These are phyloP conservation scores for Solanum peruvianum DNA, from an alignment of 257 asterid genomes.

Conservation along the genomic window DNA sequence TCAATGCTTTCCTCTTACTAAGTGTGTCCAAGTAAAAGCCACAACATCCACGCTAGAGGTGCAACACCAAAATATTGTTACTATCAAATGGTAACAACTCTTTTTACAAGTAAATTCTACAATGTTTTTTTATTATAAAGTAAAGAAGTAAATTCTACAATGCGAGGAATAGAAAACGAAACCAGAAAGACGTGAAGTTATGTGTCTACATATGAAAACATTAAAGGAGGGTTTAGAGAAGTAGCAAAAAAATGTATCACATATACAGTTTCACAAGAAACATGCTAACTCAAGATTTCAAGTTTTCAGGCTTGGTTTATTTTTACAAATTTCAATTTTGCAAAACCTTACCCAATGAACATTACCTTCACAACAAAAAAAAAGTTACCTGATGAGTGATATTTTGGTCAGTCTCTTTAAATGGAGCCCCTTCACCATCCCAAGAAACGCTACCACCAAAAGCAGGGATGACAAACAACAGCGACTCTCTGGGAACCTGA, in stretches of 20 bases:
- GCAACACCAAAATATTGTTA: neutral
- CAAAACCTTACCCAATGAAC: conserved; percentile 52
- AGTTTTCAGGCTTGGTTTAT: neutral
- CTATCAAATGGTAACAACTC: neutral
- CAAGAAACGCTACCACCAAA: conserved; percentile 96
- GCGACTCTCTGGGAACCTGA: conserved; percentile 93
- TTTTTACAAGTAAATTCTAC: neutral
- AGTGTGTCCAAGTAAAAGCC: neutral
- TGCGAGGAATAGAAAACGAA: neutral
- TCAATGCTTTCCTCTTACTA: neutral
- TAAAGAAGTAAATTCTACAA: neutral
- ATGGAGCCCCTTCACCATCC: conserved; percentile 98
- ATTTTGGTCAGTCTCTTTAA: conserved; percentile 66
- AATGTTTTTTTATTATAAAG: neutral
- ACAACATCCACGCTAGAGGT: neutral
- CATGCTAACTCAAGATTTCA: neutral
- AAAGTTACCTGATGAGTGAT: conserved; percentile 61
- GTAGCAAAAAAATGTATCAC: neutral
- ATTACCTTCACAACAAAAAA: neutral
- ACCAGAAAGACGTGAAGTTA: neutral
- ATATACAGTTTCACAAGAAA: neutral
- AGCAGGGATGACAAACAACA: conserved; percentile 78
- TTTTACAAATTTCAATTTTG: neutral
- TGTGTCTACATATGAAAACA: neutral
- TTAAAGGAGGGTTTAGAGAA: neutral